Conservation (phyloP, 2,329 filamentous ascomycete species). For the Chaetomiaceae sp. region DNA sequence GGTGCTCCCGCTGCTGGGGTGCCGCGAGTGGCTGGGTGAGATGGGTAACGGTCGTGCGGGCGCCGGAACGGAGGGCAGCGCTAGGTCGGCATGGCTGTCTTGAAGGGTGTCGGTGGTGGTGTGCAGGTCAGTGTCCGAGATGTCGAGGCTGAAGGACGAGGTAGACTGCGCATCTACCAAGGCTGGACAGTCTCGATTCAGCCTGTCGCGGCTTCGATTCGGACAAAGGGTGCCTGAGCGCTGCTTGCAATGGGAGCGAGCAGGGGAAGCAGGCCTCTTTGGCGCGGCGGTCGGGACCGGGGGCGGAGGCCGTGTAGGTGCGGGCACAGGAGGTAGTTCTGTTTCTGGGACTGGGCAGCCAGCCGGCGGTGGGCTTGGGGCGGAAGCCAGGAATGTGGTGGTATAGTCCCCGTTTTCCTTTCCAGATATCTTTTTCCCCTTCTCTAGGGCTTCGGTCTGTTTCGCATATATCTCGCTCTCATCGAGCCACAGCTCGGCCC, state of each 20-base stretch:
- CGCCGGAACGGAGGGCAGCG: not conserved
- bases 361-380: not conserved
- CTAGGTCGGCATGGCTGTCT: conserved; percentile 1
- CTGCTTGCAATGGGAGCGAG: not conserved
- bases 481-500: conserved; percentile 15
- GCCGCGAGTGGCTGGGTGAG: conserved; percentile 3
- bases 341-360: not conserved
- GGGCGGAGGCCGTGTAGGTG: conserved; percentile 5
- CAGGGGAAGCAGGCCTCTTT: not conserved
- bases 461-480: conserved; percentile 15
- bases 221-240: not conserved
- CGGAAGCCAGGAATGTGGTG: not conserved
- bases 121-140: not conserved
- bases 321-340: not conserved
- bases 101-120: not conserved
- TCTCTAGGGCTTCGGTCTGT: not conserved
- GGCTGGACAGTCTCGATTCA: not conserved
- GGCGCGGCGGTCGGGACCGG: not conserved
- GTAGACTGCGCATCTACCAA: conserved; percentile 1
- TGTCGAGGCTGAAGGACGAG: not conserved
- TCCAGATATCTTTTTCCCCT: not conserved
- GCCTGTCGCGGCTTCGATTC: not conserved
- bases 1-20: conserved; percentile 8
- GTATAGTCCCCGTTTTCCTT: not conserved
- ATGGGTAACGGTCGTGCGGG: not conserved